Evolutionary conservation across 1,284 basidiomycete species (phyloP).

Genomic region (Ustilago cynodontis): DNA sequence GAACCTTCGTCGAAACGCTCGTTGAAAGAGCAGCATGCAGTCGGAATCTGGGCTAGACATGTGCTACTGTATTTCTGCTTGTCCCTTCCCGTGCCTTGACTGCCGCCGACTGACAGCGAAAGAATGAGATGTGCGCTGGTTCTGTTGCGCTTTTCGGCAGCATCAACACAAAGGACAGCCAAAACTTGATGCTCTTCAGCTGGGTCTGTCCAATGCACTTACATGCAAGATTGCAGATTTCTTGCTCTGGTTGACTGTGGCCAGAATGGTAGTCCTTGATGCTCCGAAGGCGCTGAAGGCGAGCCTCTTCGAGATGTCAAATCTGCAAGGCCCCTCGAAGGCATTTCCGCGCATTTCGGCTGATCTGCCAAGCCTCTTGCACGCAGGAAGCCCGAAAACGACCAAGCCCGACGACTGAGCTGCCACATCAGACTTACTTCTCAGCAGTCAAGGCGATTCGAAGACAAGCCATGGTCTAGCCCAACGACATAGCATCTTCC

Average conservation of each 20-base stretch:
- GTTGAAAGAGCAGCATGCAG: neutral
- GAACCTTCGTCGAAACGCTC: constrained; percentile 13
- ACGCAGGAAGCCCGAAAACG: constrained; percentile 9
- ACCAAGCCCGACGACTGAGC: constrained; percentile 2
- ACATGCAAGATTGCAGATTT: neutral
- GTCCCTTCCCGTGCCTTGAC: constrained; percentile 7
- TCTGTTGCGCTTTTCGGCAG: constrained; percentile 5
- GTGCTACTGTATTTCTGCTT: constrained; percentile 4
- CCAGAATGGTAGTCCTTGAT: too few species aligned
- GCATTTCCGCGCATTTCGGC: neutral
- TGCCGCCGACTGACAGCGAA: neutral
- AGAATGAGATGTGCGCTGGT: constrained; percentile 5
- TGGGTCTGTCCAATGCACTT: neutral
- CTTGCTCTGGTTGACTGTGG: neutral
- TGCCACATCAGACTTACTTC: neutral
- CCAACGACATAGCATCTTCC: neutral
- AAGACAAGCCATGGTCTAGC: constrained; percentile 6
- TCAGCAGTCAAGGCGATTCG: neutral
- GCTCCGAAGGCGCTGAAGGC: neutral
- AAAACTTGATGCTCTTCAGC: neutral
- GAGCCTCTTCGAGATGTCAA: neutral
- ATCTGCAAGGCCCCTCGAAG: neutral
- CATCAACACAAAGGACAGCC: neutral
- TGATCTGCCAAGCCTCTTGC: constrained; percentile 8
- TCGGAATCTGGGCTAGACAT: constrained; percentile 6